Evolutionary conservation across 495 filamentous ascomycete species (phyloP), one percentile per base, ranked within the genome.

Genomic region (Cercophora scortea): DNA sequence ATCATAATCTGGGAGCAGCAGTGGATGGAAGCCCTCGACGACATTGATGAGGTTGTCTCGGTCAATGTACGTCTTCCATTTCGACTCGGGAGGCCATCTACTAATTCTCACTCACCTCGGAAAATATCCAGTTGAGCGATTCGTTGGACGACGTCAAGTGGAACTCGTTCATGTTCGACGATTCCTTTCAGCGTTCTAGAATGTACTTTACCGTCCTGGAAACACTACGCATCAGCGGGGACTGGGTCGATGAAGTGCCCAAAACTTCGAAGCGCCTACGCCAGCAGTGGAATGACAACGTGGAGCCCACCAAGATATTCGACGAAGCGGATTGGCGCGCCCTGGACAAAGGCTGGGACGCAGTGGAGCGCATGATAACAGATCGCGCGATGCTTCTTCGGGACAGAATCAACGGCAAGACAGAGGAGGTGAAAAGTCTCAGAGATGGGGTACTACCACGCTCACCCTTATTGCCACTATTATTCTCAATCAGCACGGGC

Each of bases 351-450:
- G 49, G 49, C n/a, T 56, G 54, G 54, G 45, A 33, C 38, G 13
- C n/a, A 0, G 41, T 49, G 3, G 35, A 18, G 4, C 32, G 16
- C 6, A 2, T 2, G 1, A 18, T 56, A 4, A 18, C 39, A 15
- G 32, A n/a, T 4, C 45, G 40, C 1, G 39, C 18, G 4, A 12
- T 40, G 8, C 16, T 17, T 3, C 18, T 56, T 25, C 32, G 36
- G 17, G 13, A 34, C 0, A 7, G 36, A 0, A 44, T 56, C n/a
- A 10, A 48, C 0, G 32, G 45, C 38, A 56, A 49, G 38, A 25
- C 45, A 1, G 54, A 56, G n/a, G 54, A 52, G 8, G 40, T 56
- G 3, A 56, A 49, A 5, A 52, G 49, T n/a, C 49, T 56, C 4
- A 15, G 54, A 10, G 49, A 56, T n/a, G 54, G 54, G 15, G 54